Evolutionary conservation across 2,329 filamentous ascomycete species (phyloP), one percentile per base, ranked within the genome.

Genomic region (Thermomyces lanuginosus): DNA sequence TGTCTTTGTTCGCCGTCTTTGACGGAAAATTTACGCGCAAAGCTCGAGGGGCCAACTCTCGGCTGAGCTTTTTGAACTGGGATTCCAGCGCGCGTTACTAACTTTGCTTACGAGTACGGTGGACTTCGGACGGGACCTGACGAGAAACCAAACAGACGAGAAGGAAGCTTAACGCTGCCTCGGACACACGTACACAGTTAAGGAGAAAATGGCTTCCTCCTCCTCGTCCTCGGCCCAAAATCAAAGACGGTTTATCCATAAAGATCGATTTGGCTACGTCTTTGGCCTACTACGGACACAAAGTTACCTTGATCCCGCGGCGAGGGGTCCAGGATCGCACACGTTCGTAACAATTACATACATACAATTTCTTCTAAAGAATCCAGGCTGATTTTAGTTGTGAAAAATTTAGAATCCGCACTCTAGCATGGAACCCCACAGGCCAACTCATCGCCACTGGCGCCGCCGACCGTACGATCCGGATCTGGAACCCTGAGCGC

Each of bases 391-490:
- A 32, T 21, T 25, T 22, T 22, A 32, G 6, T 14, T 15, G 16
- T 22, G n/a, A 22, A 28, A 15, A 11, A 16, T 31, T 28, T 37
- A 82, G 76, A 36, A 64, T 91, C 30, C 72, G 79, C 21, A 76
- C 77, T 2, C 74, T 95, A 38, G 75, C 79, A 20, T 95, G 86
- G 86, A 92, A 86, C 38, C 80, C 84, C 0, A 62, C 80, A 0
- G 83, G 86, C 17, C 77, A 71, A 6, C 62, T 89, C 33, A 72
- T 95, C 34, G 86, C 86, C 1, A 91, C 84, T 0, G 83, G 82
- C 2, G 78, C 81, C 2, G 81, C 86, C 6, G 78, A 95, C 54
- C 84, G 86, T 28, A 75, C 74, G 1, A 63, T 98, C 22, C 76
- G 83, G n/a, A 72, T 98, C 38, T 98, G 89, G 86, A 92, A 98